Conservation (phyloP, 179 eudicot genomes). For the Nepenthes alata region DNA sequence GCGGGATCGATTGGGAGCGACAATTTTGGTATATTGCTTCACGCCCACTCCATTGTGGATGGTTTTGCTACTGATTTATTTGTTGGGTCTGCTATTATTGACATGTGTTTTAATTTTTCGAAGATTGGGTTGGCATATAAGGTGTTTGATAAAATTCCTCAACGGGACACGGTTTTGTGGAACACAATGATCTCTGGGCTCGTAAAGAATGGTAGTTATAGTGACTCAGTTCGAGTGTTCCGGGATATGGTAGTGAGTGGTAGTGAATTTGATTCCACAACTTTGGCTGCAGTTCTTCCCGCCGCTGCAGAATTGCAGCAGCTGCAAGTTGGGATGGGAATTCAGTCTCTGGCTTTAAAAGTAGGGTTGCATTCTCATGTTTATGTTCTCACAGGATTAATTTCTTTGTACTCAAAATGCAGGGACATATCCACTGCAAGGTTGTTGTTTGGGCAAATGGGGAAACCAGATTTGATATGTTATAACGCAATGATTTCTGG, state of each 20-base stretch:
- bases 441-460: conserved; percentile 43
- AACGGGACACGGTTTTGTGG: conserved; percentile 58
- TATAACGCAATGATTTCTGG: conserved; percentile 86
- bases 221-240: conserved; percentile 37
- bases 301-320: conserved; percentile 66
- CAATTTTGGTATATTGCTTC: conserved; percentile 43
- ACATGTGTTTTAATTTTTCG: conserved; percentile 39
- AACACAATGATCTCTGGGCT: conserved; percentile 63
- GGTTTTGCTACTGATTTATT: conserved; percentile 56
- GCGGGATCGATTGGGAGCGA: conserved; percentile 29
- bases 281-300: conserved; percentile 50
- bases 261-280: conserved; percentile 42
- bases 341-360: conserved; percentile 56
- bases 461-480: conserved; percentile 55
- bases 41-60: conserved; percentile 48
- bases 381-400: conserved; percentile 62
- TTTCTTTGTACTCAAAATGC: conserved; percentile 74
- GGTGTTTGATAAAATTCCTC: conserved; percentile 59
- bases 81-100: conserved; percentile 60
- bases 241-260: conserved; percentile 43
- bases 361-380: conserved; percentile 41
- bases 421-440: conserved; percentile 42
- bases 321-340: conserved; percentile 44
- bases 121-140: conserved; percentile 32
- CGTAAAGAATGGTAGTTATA: conserved; percentile 41